These are phyloP conservation scores for Ascochyta rabiei DNA, from an alignment of 2,329 filamentous ascomycete genomes.

Conservation along the genomic window DNA sequence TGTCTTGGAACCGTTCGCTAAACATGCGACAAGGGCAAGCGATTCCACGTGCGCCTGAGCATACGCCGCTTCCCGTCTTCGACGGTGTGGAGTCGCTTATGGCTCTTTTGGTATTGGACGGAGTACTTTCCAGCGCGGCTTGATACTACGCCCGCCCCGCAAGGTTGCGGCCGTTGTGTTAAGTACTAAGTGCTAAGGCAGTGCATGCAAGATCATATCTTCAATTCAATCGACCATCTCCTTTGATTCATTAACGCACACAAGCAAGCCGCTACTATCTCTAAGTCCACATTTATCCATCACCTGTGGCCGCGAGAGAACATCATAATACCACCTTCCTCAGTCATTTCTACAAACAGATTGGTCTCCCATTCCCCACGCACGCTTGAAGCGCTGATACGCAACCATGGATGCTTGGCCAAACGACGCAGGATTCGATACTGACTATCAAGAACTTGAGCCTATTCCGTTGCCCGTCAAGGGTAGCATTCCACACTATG, in stretches of 20 bases:
- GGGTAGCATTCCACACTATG: constrained; percentile 73
- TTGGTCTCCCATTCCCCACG: background rate
- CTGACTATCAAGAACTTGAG: constrained; percentile 67
- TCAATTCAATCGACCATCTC: background rate
- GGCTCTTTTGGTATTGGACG: background rate
- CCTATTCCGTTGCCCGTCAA: constrained; percentile 68
- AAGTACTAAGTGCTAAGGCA: constrained; percentile 7
- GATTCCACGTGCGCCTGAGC: constrained; percentile 18
- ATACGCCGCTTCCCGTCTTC: constrained; percentile 10
- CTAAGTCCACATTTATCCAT: background rate
- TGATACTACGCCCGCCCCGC: background rate
- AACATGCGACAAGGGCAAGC: constrained; percentile 16
- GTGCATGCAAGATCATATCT: background rate
- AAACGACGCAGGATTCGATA: constrained; percentile 60
- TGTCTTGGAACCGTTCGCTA: background rate
- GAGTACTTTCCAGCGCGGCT: background rate
- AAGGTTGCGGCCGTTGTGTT: constrained; percentile 14
- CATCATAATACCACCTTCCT: background rate
- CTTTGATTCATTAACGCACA: background rate
- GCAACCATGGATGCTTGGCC: constrained; percentile 36
- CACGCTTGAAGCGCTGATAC: background rate
- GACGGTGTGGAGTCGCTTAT: background rate
- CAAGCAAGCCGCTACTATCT: background rate
- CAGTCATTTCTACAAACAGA: background rate
- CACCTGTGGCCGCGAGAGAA: background rate